Evolutionary conservation across 345 rosid genomes (phyloP).

Genomic region (Pistacia vera): DNA sequence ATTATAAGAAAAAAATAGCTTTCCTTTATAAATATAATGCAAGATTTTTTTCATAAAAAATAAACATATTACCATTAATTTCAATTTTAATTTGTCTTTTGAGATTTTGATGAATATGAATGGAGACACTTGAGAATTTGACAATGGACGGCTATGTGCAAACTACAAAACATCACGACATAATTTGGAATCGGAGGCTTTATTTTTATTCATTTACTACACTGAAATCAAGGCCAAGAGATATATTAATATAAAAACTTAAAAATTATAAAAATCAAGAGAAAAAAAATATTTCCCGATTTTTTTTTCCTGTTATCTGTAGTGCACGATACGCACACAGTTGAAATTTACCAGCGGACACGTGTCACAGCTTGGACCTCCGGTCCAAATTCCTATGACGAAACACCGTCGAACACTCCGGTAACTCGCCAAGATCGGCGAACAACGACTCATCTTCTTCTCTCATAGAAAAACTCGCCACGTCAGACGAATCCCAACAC

Average conservation of each 20-base stretch:
- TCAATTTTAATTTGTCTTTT: too few species aligned
- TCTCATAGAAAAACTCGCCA: slow-evolving; percentile 59
- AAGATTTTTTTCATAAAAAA: too few species aligned
- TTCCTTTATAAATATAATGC: too few species aligned
- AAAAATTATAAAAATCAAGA: not conserved
- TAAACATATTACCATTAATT: too few species aligned
- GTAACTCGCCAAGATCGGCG: slow-evolving; percentile 97
- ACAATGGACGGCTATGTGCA: slow-evolving; percentile 26
- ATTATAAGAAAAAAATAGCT: too few species aligned
- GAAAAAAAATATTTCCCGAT: not conserved
- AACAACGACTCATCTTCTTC: slow-evolving; percentile 92
- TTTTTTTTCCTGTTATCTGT: slow-evolving; percentile 7
- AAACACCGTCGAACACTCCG: slow-evolving; percentile 89
- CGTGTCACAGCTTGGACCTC: slow-evolving; percentile 72
- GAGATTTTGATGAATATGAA: not conserved
- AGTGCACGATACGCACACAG: slow-evolving; percentile 24
- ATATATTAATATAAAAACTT: slow-evolving; percentile 8
- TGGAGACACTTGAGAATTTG: not conserved
- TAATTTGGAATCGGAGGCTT: slow-evolving; percentile 19
- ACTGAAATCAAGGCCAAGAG: slow-evolving; percentile 42
- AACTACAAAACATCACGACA: slow-evolving; percentile 35
- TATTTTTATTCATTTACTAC: slow-evolving; percentile 36
- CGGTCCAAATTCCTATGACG: slow-evolving; percentile 66
- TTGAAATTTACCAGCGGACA: slow-evolving; percentile 21
- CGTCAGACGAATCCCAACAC: slow-evolving; percentile 27